phyloP scores from a whole-genome alignment of 2,329 filamentous ascomycete species.

The Coleophoma eucalyptorum region DNA sequence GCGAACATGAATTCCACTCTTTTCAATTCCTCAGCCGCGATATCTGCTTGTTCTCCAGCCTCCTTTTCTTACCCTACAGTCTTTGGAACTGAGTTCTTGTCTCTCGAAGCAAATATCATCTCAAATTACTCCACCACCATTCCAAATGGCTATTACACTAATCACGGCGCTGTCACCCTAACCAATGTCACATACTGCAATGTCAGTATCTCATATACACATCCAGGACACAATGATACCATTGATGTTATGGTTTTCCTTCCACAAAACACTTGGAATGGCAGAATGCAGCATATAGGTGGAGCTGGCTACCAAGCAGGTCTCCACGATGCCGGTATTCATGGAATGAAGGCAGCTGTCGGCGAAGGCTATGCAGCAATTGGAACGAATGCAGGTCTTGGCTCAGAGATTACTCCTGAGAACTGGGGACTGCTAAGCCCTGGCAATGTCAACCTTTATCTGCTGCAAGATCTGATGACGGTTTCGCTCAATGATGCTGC shows the following conservation, averaged over 20 bases:
- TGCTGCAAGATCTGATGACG: neutral
- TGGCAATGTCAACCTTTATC: conserved; percentile 9
- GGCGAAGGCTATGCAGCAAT: conserved; percentile 23
- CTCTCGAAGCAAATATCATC: neutral
- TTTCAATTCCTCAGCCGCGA: neutral
- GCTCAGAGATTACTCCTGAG: neutral
- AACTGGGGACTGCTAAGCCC: conserved; percentile 8
- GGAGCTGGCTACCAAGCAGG: conserved; percentile 27
- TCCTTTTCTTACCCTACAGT: neutral
- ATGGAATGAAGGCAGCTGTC: conserved; percentile 19
- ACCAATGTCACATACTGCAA: conserved; percentile 20
- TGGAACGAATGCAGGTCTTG: conserved; percentile 23
- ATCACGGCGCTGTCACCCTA: neutral
- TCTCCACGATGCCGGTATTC: conserved; percentile 11
- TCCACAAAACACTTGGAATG: conserved; percentile 22
- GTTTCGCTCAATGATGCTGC: conserved; percentile 29
- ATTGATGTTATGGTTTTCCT: conserved; percentile 20
- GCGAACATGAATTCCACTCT: neutral
- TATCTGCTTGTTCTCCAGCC: neutral
- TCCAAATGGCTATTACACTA: neutral
- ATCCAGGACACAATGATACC: conserved; percentile 14
- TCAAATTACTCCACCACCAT: neutral
- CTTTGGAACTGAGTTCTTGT: conserved; percentile 1
- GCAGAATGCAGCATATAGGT: conserved; percentile 23
- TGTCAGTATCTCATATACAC: conserved; percentile 22